Evolutionary conservation across 768 basidiomycete species (phyloP), one percentile per base, ranked within the genome.

Genomic region (Lentinula aciculospora): DNA sequence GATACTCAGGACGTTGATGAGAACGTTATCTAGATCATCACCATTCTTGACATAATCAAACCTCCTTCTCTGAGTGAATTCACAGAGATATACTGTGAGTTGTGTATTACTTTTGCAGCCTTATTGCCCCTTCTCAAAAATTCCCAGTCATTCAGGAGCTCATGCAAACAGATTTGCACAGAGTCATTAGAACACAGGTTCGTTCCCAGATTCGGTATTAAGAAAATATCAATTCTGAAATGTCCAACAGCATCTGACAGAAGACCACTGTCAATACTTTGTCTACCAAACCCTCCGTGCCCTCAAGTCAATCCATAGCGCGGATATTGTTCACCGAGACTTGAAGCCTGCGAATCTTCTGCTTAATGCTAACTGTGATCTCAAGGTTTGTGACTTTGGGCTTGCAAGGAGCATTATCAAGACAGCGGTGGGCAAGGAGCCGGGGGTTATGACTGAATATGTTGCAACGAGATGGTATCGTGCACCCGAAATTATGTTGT

Each of bases 341-440:
- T 76, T 89, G 49, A 95, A 94, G 66, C 94, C 92, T 7, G 90
- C 91, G 34, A 95, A 96, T 65, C 76, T 94, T 3, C 78, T 95
- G 8, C 77, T 95, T 53, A 95, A 95, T 71, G 88, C 89, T 55
- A 94, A 92, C 65, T 93, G 92, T 67, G 92, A 93, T 70, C 79
- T 94, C 44, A 92, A 92, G 71, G 87, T 92, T 50, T 87, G 92
- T 72, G 92, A 96, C 68, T 95, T 95, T 68, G 93, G 93, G 53
- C 76, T 93, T 25, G 89, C 91, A 10, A 73, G 89, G 45, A 84
- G 80, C 62, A 78, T n/a, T n/a, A n/a, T 85, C 47, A 80, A 84
- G 66, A 79, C 78, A 39, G 80, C 70, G 42, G 71, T 78, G 8
- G 81, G 81, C 19, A 85, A 85, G 68, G 86, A 88, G 64, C 74